Conservation (phyloP, 1,284 basidiomycete species). For the Sporisorium sorghi region DNA sequence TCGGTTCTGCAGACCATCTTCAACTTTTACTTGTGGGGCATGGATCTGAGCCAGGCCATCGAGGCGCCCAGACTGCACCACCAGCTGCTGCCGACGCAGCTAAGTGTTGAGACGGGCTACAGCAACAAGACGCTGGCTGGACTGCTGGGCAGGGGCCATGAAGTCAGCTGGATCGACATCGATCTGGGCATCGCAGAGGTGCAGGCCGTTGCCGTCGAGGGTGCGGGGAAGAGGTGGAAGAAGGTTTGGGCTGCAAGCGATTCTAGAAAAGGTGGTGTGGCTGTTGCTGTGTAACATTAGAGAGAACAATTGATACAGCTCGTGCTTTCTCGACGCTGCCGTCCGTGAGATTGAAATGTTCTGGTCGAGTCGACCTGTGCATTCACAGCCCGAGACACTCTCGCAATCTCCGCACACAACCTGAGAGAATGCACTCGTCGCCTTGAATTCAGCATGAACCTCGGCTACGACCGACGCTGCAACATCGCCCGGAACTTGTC, state of each 20-base stretch:
- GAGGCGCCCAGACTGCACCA: slow-evolving; percentile 91
- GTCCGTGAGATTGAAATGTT: background rate
- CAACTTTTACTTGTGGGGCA: slow-evolving; percentile 80
- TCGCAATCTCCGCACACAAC: no score
- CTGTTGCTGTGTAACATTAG: slow-evolving; percentile 51
- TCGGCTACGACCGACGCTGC: slow-evolving; percentile 10
- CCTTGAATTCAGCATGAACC: no score
- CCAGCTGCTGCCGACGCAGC: slow-evolving; percentile 72
- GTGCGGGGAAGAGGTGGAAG: slow-evolving; percentile 13
- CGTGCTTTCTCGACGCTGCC: no score
- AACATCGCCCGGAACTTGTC: slow-evolving; percentile 56
- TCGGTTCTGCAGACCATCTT: slow-evolving; percentile 83
- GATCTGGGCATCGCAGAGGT: slow-evolving; percentile 58
- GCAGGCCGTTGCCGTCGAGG: slow-evolving; percentile 47
- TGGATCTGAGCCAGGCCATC: slow-evolving; percentile 82
- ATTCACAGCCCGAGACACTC: no score
- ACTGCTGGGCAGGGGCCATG: slow-evolving; percentile 47
- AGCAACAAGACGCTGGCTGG: slow-evolving; percentile 39
- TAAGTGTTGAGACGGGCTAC: slow-evolving; percentile 58
- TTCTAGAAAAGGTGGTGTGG: slow-evolving; percentile 60
- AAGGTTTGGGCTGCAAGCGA: slow-evolving; percentile 57
- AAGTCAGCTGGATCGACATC: slow-evolving; percentile 55
- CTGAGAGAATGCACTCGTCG: no score
- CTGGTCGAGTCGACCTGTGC: no score
- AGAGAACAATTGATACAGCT: background rate